Evolutionary conservation across 768 basidiomycete genomes (phyloP), one percentile per base, ranked within the genome.

Genomic region (Mycena sanguinolenta): DNA sequence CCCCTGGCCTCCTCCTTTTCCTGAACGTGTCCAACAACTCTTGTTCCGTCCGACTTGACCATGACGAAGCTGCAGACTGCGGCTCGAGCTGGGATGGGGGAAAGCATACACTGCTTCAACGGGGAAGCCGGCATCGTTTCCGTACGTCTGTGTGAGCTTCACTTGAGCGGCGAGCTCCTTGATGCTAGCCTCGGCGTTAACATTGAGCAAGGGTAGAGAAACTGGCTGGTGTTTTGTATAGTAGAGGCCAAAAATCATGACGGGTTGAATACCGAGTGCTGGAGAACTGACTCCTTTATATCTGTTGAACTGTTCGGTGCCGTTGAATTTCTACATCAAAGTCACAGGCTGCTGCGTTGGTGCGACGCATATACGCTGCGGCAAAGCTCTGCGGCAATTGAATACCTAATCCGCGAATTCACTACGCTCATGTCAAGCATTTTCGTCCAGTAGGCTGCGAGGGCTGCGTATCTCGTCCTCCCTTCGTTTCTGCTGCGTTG

Each of bases 161-260:
- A 75, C 74, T 46, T 69, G 71, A 4, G 74, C 72, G 2, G 66
- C 67, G 19, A 73, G 68, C 46, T 74, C 72, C 34, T 71, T 70
- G 38, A 75, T 76, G 23, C 42, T 63, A 10, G 67, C 74, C 19
- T 71, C 66, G 12, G 65, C 68, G n/a, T 19, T 30, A 30, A 72
- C 71, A 46, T 65, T 54, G 30, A 69, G 63, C 60, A 74, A 58
- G 23, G 73, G 67, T 9, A 74, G 55, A 12, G 67, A 59, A 10
- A 74, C 32, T 23, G 58, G 23, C 6, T 54, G 58, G 16, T 19
- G 55, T 25, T 58, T 12, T n/a, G 25, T 8, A 59, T 66, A 53
- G 52, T 69, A 69, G 13, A 69, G 64, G 23, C 72, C 72, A 34
- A 54, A 69, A 19, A 71, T 16, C 70, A 71, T 71, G 59, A 4